Evolutionary conservation across 176 grass and related monocot genomes (phyloP).

Genomic region (Eleusine coracana): DNA sequence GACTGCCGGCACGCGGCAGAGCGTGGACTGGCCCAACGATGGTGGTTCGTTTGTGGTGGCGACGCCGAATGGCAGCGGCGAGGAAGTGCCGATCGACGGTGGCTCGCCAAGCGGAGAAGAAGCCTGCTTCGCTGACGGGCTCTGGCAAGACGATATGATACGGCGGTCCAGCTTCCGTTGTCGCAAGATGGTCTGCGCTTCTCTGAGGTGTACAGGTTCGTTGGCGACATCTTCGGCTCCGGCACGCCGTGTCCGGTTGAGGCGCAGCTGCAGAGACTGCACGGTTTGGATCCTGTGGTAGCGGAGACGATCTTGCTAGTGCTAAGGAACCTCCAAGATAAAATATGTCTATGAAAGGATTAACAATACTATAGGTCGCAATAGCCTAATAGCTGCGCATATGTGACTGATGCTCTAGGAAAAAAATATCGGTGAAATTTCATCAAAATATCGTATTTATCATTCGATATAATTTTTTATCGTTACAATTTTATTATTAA

Average conservation of each 20-base stretch:
- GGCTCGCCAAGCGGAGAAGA: not conserved
- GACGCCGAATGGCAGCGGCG: not conserved
- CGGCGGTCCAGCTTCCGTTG: slow-evolving; percentile 18
- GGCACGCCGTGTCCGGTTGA: not conserved
- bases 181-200: slow-evolving; percentile 35
- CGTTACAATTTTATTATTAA: too few relatives aligned
- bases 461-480: too few relatives aligned
- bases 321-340: not conserved
- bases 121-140: not conserved
- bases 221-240: slow-evolving; percentile 67
- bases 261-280: slow-evolving; percentile 38
- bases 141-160: not conserved
- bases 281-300: slow-evolving; percentile 39
- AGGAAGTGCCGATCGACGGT: too few relatives aligned
- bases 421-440: too few relatives aligned
- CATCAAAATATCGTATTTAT: too few relatives aligned
- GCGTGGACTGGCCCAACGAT: not conserved
- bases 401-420: too few relatives aligned
- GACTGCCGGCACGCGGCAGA: not conserved
- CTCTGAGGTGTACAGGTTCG: slow-evolving; percentile 55
- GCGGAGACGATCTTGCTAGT: slow-evolving; percentile 24
- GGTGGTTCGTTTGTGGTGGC: not conserved
- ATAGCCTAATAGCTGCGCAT: too few relatives aligned
- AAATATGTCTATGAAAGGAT: not conserved
- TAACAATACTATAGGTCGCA: too few relatives aligned